These are phyloP conservation scores for Lachancea mirantina DNA, from an alignment of 805 yeast genomes.

Conservation along the genomic window DNA sequence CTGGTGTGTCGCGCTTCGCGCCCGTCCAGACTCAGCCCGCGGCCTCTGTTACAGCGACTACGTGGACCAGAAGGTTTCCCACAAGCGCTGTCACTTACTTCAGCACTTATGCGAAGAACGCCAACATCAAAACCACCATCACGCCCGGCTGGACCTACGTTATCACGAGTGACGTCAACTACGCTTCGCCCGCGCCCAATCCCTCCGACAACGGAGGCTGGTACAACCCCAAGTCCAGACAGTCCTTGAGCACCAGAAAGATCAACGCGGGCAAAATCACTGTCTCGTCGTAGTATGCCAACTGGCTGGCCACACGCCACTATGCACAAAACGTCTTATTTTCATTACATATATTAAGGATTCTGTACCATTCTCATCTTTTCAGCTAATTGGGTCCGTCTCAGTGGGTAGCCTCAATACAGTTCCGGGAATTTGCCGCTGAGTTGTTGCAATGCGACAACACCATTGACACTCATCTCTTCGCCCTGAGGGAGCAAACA, in stretches of 20 bases:
- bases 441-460: conserved; percentile 28
- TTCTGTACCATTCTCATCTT: not conserved
- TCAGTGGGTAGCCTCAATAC: conserved; percentile 12
- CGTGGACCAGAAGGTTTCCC: conserved; percentile 61
- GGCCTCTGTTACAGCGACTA: conserved; percentile 52
- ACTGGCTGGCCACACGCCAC: too few relatives aligned
- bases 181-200: conserved; percentile 62
- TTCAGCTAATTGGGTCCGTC: not conserved
- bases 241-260: conserved; percentile 30
- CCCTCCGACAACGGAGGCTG: conserved; percentile 55
- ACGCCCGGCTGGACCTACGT: conserved; percentile 85
- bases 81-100: conserved; percentile 62
- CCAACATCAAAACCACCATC: conserved; percentile 39
- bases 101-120: conserved; percentile 37
- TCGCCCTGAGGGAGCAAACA: conserved; percentile 25
- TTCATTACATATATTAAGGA: too few relatives aligned
- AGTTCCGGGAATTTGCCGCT: conserved; percentile 28
- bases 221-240: conserved; percentile 55
- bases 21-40: conserved; percentile 94
- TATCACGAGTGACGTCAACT: conserved; percentile 53
- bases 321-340: not conserved
- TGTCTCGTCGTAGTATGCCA: too few relatives aligned
- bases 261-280: conserved; percentile 11
- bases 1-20: conserved; percentile 73
- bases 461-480: conserved; percentile 26